These are phyloP conservation scores for Amanita thiersii DNA, from an alignment of 768 basidiomycete species.

Conservation along the genomic window DNA sequence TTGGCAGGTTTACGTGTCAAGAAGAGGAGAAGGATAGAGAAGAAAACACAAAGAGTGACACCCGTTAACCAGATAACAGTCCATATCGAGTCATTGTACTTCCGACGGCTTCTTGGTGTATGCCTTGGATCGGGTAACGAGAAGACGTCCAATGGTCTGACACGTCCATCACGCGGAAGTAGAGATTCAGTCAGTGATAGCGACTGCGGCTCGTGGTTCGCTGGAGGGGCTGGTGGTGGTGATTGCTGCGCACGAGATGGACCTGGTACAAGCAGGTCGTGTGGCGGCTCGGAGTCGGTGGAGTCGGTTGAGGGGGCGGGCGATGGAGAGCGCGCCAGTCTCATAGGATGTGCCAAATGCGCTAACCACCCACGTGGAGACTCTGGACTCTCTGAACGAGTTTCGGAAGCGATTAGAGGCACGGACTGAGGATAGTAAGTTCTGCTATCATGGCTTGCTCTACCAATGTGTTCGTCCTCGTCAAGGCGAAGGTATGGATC, in stretches of 20 bases:
- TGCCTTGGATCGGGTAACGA: constrained; percentile 72
- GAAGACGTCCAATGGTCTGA: constrained; percentile 63
- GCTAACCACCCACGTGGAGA: constrained; percentile 63
- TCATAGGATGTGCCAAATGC: constrained; percentile 61
- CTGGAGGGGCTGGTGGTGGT: constrained; percentile 34
- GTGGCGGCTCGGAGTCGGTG: constrained; percentile 33
- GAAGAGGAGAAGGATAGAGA: constrained; percentile 59
- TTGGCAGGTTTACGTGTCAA: constrained; percentile 36
- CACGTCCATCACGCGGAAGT: constrained; percentile 61
- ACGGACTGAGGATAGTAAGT: constrained; percentile 23
- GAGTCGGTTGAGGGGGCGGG: constrained; percentile 36
- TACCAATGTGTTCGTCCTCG: constrained; percentile 42
- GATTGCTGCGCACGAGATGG: constrained; percentile 23
- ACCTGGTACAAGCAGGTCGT: constrained; percentile 30
- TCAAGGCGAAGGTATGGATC: constrained; percentile 77
- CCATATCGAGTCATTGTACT: constrained; percentile 70
- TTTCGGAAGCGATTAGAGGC: constrained; percentile 29
- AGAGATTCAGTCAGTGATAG: constrained; percentile 74
- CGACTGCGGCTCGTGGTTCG: constrained; percentile 33
- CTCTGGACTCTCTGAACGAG: constrained; percentile 22
- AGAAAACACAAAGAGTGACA: constrained; percentile 52
- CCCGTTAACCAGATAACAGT: constrained; percentile 58
- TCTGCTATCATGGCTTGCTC: constrained; percentile 20
- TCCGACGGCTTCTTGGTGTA: constrained; percentile 52
- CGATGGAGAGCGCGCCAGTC: constrained; percentile 26